phyloP scores from a whole-genome alignment of 306 rosid genomes.

The Canavalia ensiformis region DNA sequence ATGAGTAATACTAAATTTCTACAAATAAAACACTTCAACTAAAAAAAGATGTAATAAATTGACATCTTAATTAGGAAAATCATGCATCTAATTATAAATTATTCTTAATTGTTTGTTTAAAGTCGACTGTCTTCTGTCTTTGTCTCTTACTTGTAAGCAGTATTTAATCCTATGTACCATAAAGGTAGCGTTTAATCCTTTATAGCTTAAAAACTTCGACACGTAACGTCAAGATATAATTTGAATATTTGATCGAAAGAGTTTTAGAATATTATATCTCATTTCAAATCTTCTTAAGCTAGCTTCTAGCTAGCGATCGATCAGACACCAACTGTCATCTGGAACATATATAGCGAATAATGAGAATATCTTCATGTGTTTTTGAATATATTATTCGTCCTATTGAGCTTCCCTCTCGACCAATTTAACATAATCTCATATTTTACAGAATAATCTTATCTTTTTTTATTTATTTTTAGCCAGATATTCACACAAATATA shows the following conservation, averaged over 20 bases:
- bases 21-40: neutral
- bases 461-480: neutral
- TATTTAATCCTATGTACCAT: neutral
- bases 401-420: neutral
- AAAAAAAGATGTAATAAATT: neutral
- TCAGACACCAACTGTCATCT: conserved; percentile 27
- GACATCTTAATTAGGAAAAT: neutral
- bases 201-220: conserved; percentile 6
- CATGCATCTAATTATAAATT: neutral
- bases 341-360: conserved; percentile 36
- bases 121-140: neutral
- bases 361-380: conserved; percentile 36
- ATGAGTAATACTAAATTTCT: neutral
- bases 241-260: conserved; percentile 45
- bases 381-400: conserved; percentile 37
- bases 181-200: neutral
- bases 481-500: neutral
- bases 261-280: conserved; percentile 43
- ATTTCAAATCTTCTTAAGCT: conserved; percentile 41
- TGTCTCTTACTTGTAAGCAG: conserved; percentile 31
- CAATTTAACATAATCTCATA: neutral
- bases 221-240: conserved; percentile 28
- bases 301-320: neutral
- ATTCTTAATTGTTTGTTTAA: neutral
- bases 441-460: neutral